Percentiles rank a stretch among this genome's conserved stretches.
Conservation (phyloP, 2,329 filamentous ascomycete species). For the Paracoccidioides lutzii region DNA sequence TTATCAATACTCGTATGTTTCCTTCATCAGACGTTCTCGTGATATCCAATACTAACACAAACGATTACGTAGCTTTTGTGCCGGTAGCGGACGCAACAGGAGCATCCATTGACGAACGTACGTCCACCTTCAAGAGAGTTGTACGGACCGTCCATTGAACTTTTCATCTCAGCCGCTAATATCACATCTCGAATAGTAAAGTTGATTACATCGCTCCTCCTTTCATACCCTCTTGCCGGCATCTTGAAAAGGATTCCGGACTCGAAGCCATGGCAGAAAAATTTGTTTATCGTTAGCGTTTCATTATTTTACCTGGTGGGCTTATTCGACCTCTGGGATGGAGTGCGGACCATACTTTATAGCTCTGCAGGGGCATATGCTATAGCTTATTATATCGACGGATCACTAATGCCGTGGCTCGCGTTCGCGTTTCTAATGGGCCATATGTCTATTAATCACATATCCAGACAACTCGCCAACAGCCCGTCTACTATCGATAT, state of each 20-base stretch:
- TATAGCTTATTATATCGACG: slow-evolving; percentile 71
- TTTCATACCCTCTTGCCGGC: slow-evolving; percentile 84
- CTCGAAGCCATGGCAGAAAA: slow-evolving; percentile 68
- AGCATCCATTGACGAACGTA: slow-evolving; percentile 53
- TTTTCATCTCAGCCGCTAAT: slow-evolving; percentile 7
- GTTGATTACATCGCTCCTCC: slow-evolving; percentile 74
- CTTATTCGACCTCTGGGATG: slow-evolving; percentile 83
- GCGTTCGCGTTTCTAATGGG: slow-evolving; percentile 90
- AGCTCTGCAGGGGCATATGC: slow-evolving; percentile 68
- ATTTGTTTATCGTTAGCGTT: slow-evolving; percentile 67
- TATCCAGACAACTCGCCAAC: slow-evolving; percentile 61
- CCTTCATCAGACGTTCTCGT: background rate
- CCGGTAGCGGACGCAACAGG: slow-evolving; percentile 46
- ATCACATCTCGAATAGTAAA: slow-evolving; percentile 53
- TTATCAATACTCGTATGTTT: slow-evolving; percentile 1
- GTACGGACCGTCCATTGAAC: too few relatives aligned
- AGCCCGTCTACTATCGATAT: slow-evolving; percentile 64
- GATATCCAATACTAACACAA: background rate
- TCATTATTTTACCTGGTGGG: slow-evolving; percentile 86
- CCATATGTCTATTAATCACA: slow-evolving; percentile 85
- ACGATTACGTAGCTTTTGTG: slow-evolving; percentile 41
- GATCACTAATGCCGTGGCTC: slow-evolving; percentile 95
- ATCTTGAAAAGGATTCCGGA: slow-evolving; percentile 85
- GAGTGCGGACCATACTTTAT: slow-evolving; percentile 64
- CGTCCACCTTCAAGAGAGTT: slow-evolving; percentile 5